Evolutionary conservation across 1,139 yeast species (phyloP), one percentile per base, ranked within the genome.

Genomic region (Scheffersomyces cryptocercus): DNA sequence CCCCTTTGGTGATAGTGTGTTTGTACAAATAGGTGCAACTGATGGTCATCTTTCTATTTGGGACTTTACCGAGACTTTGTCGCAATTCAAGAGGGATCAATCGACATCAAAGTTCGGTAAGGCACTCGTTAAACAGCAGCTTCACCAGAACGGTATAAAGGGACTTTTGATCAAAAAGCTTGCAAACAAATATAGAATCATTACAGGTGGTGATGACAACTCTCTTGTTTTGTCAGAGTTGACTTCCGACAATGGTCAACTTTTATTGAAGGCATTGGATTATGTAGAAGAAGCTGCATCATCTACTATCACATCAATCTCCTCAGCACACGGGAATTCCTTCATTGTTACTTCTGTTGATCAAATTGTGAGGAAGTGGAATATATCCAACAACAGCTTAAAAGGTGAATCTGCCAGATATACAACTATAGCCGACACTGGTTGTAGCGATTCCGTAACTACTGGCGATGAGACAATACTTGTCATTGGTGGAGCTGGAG

Each of bases 161-260:
- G 79, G 84, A 0, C 52, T 82, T 9, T 48, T 54, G 15, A 44
- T 65, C n/a, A 47, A 47, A 2, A 16, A 45, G 2, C 47, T 48
- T 0, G 51, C 56, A 2, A 39, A 56, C 1, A 59, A 67, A 5
- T 71, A 69, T 43, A 51, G 47, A 5, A 60, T 84, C 11, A 62
- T 83, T 4, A 82, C 96, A 1, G 97, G 97, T 15, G 98, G 99
- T 43, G 99, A 93, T 61, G 99, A 93, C 55, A 91, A 91, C 64
- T 85, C 90, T 0, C 61, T 91, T 7, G 73, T 75, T 0, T 61
- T 81, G 3, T 73, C 81, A 2, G 53, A 55, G 16, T 60, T 85
- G 29, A 39, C 41, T 2, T 50, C 53, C 3, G 52, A 46, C 0
- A 38, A 32, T 0, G 53, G 35, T 1, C 45, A 45, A 4, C 51